Evolutionary conservation across 2,329 filamentous ascomycete species (phyloP).

Genomic region (Diplodia scrobiculata): DNA sequence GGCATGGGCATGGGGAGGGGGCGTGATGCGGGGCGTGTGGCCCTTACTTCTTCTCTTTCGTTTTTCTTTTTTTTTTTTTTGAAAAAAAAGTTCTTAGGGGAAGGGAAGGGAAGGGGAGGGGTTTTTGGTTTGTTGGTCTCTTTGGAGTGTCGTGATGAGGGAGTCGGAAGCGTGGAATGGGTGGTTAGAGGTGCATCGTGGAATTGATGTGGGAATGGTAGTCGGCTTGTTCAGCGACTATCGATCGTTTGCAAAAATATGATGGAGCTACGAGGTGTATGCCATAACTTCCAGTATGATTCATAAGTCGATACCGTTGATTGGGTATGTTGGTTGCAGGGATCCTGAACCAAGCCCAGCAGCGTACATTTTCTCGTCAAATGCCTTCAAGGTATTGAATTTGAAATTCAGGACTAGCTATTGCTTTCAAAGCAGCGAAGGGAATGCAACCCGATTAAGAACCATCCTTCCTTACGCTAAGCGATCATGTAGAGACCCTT

Average conservation of each 20-base stretch:
- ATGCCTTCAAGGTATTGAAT: neutral
- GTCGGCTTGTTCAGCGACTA: neutral
- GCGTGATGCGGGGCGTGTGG: too few relatives aligned
- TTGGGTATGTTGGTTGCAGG: neutral
- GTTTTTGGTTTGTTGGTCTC: neutral
- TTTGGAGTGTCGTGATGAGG: neutral
- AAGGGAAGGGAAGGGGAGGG: neutral
- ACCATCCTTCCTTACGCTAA: slow-evolving; percentile 1
- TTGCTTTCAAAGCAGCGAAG: slow-evolving; percentile 21
- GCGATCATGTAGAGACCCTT: slow-evolving; percentile 9
- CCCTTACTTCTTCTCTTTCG: too few relatives aligned
- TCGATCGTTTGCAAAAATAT: neutral
- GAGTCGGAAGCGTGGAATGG: neutral
- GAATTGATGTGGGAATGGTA: neutral
- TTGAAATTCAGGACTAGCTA: slow-evolving; percentile 11
- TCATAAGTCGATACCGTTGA: neutral
- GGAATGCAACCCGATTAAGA: neutral
- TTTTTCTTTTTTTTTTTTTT: neutral
- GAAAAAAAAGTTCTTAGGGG: too few relatives aligned
- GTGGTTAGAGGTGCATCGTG: neutral
- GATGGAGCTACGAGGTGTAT: neutral
- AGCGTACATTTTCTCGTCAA: neutral
- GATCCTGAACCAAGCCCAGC: neutral
- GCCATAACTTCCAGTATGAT: neutral
- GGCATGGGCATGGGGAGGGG: slow-evolving; percentile 36